Evolutionary conservation across 306 rosid species (phyloP), one percentile per base, ranked within the genome.

Genomic region (Cicer arietinum): DNA sequence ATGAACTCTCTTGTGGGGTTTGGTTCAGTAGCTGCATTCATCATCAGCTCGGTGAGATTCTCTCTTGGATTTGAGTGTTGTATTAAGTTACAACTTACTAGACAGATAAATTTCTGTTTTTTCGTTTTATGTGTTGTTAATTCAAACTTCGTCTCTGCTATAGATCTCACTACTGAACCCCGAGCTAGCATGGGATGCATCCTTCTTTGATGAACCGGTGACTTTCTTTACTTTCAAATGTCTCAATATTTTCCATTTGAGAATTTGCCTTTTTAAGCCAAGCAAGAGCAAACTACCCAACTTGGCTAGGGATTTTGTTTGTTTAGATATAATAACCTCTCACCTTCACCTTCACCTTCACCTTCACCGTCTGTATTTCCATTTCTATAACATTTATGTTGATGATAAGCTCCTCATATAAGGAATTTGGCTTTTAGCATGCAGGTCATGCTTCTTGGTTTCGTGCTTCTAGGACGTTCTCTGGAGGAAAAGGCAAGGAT

Each of bases 391-490:
- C 35, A 43, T 70, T 75, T 58, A 41, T 48, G 71, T 76, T 75
- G 69, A 67, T 51, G 71, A 79, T 68, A 77, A 69, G 42, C 77
- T 81, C 78, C 91, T 88, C 86, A 87, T 80, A 56, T 80, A 72
- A 81, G 81, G 40, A 83, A 81, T 74, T 42, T 71, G 45, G 84
- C 45, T 89, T 86, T 81, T 94, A 88, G 90, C 71, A 81, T 90
- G 96, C 98, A 94, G 98, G 97, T 94, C 89, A 94, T 94, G 98
- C 98, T 94, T 90, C 97, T 94, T 84, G 99, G 97, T 83, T 90
- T 94, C 61, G 99, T 94, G 81, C 99, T 94, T 73, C 90, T 92
- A 59, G 99, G 99, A 81, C 97, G 99, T 68, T 90, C 99, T 66
- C 82, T 94, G 71, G 99, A 94, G 83, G 99, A 94, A 81, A 90